Conservation (phyloP, 1,139 yeast species). For the Yamadazyma sp. region DNA sequence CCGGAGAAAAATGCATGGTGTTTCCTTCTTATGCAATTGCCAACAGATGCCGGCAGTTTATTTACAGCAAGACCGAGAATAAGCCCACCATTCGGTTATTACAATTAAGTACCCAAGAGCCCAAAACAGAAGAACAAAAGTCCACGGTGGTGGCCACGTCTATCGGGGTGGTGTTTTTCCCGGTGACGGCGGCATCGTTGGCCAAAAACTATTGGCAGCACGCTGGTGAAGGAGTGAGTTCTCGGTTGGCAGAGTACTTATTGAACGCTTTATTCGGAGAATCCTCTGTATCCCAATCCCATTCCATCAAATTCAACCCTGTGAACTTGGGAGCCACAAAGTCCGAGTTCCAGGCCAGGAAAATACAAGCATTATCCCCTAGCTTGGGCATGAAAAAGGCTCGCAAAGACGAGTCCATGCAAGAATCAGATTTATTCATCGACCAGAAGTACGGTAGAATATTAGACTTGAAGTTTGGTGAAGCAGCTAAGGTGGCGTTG, state of each 20-base stretch:
- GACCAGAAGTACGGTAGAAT: conserved; percentile 93
- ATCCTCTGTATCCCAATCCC: conserved; percentile 10
- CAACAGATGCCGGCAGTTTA: conserved; percentile 79
- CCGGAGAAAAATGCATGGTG: conserved; percentile 68
- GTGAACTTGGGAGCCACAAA: conserved; percentile 21
- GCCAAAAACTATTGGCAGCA: conserved; percentile 96
- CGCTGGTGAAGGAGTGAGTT: conserved; percentile 91
- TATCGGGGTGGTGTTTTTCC: conserved; percentile 77
- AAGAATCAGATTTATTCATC: conserved; percentile 67
- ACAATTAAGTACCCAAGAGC: conserved; percentile 75
- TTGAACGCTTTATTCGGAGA: conserved; percentile 57
- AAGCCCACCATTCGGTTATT: conserved; percentile 57
- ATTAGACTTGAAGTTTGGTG: conserved; percentile 71
- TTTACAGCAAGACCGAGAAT: conserved; percentile 37
- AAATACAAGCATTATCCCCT: conserved; percentile 36
- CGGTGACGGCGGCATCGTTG: conserved; percentile 51
- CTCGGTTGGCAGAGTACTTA: conserved; percentile 84
- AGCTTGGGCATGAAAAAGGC: conserved; percentile 13
- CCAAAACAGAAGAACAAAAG: conserved; percentile 56
- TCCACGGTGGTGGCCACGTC: conserved; percentile 61
- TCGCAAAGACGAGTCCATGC: conserved; percentile 33
- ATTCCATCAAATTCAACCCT: conserved; percentile 11
- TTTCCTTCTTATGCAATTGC: conserved; percentile 82
- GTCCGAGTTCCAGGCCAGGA: conserved; percentile 40
- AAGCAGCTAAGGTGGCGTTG: conserved; percentile 73